A percentile compares a stretch with the other conserved stretches of the same genome.
phyloP scores from a whole-genome alignment of 495 filamentous ascomycete genomes.

The Oleoguttula mirabilis region DNA sequence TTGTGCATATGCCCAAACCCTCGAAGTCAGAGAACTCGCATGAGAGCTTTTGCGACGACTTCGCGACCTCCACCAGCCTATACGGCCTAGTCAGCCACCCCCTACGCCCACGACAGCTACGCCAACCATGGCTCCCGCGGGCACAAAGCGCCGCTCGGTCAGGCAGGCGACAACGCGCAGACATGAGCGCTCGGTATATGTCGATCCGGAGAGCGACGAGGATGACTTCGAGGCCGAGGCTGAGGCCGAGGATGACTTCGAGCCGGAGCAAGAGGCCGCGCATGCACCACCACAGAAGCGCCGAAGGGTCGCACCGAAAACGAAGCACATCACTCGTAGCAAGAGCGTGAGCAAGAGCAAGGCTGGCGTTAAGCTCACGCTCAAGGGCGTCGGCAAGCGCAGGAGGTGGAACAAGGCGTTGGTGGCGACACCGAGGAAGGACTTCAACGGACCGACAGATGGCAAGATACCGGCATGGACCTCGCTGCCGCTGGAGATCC shows the following conservation, averaged over 20 bases:
- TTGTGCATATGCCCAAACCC: too few species aligned
- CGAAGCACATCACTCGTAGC: background rate
- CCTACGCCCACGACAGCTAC: too few species aligned
- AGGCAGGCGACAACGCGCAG: slow-evolving; percentile 12
- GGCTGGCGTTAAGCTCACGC: background rate
- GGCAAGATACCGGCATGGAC: slow-evolving; percentile 53
- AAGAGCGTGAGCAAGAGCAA: background rate
- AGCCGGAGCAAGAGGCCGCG: background rate
- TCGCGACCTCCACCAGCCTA: too few species aligned
- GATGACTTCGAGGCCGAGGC: slow-evolving; percentile 6
- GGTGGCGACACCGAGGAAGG: slow-evolving; percentile 1
- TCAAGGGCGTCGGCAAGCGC: slow-evolving; percentile 1
- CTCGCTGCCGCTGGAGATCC: slow-evolving; percentile 57
- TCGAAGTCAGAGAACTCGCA: too few species aligned
- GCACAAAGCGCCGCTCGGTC: slow-evolving; percentile 14
- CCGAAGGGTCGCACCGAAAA: background rate
- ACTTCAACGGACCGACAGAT: slow-evolving; percentile 21
- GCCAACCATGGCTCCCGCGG: too few species aligned
- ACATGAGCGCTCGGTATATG: slow-evolving; percentile 14
- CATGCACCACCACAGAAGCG: background rate
- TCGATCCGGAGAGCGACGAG: slow-evolving; percentile 14
- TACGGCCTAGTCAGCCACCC: too few species aligned
- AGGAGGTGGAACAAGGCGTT: background rate
- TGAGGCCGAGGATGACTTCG: slow-evolving; percentile 6
- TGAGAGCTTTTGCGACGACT: too few species aligned